Evolutionary conservation across 495 filamentous ascomycete genomes (phyloP), one percentile per base, ranked within the genome.

Genomic region (Margaritispora aquatica): DNA sequence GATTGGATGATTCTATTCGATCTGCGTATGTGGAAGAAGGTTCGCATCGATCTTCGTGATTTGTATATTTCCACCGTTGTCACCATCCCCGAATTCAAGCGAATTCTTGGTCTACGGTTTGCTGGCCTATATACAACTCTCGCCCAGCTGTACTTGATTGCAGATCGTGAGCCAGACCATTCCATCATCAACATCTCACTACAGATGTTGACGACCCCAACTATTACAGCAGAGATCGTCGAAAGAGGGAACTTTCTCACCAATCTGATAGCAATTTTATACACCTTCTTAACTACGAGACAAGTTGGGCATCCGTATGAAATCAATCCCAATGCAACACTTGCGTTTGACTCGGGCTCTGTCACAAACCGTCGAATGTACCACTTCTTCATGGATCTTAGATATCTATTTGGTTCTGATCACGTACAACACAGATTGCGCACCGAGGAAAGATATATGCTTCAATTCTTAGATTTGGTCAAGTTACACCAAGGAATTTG

Each of bases 1-100:
- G 94, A 99, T 70, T 96, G 89, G 88, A 78, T 97, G 71, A 88
- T 99, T 44, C 80, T 99, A n/a, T 99, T 93, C 71, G 94, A 99
- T 68, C 74, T 99, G 38, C 76, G 94, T 54, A 77, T 99, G 73
- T 99, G 94, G 94, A 99, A 99, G 75, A 92, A 90, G 68, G 85
- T 91, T 8, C 85, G 94, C 15, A 89, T 90, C 44, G 87, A 96
- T 64, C 77, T 99, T 52, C 88, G 95, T 13, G 90, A 96, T 60
- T 81, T 99, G 7, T 97, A 96, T 70, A 96, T 99, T 64, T 90
- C 88, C 34, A 97, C 95, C 10, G 92, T 97, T 20, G 90, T 99
- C 44, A 89, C 89, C 8, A 89, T 97, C 54, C 93, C 93, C 10
- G 79, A 92, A 63, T 97, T 97, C 80, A 99, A 97, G 75, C 86